Conservation (phyloP, 495 filamentous ascomycete species). For the Aeminium ludgeri region DNA sequence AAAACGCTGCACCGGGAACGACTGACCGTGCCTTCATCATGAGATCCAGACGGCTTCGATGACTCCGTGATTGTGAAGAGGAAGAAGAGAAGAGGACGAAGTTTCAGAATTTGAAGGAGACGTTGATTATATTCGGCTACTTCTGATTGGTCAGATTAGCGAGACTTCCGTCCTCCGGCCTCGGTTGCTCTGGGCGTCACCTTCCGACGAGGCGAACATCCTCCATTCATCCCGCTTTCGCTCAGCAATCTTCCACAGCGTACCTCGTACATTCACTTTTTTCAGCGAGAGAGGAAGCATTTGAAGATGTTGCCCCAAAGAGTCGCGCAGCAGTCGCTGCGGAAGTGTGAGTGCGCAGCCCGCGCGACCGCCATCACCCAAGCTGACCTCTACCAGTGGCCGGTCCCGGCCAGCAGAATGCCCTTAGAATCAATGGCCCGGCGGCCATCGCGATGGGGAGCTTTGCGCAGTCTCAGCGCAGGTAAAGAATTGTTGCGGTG, state of each 20-base stretch:
- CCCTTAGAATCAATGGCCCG: conserved; percentile 30
- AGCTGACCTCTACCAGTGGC: conserved; percentile 23
- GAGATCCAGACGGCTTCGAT: conserved; percentile 10
- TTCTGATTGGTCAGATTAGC: not conserved
- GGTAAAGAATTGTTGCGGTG: conserved; percentile 4
- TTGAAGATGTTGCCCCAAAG: conserved; percentile 49
- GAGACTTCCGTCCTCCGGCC: not conserved
- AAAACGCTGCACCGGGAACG: conserved; percentile 9
- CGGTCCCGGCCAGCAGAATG: conserved; percentile 30
- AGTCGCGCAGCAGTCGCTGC: conserved; percentile 47
- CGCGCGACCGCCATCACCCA: conserved; percentile 19
- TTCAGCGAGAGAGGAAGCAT: not conserved
- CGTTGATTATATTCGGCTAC: not conserved
- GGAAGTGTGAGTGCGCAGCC: conserved; percentile 41
- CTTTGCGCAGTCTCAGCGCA: conserved; percentile 6
- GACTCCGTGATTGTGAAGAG: conserved; percentile 10
- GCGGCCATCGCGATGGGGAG: conserved; percentile 12
- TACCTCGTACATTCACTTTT: conserved; percentile 9
- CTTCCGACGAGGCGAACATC: not conserved
- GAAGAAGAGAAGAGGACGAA: not conserved
- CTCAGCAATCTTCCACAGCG: not conserved
- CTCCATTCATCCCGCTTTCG: not conserved
- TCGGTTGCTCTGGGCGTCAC: not conserved
- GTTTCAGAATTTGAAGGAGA: not conserved
- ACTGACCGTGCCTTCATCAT: conserved; percentile 8